Base-by-base conservation (phyloP, 176 grass and related monocot genomes). In the Poa pratensis region DNA sequence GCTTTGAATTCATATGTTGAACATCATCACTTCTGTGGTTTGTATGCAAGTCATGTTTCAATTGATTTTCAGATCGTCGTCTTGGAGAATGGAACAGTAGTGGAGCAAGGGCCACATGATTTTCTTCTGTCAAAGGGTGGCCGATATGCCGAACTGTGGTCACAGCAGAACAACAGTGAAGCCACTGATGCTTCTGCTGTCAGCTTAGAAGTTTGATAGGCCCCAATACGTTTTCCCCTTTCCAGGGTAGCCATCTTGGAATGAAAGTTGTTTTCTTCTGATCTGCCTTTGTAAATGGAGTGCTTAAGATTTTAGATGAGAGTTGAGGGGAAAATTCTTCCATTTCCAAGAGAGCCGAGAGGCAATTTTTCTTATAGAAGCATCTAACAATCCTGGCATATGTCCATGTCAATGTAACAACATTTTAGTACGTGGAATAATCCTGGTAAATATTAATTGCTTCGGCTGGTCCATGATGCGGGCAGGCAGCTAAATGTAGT, bases 31-130 rank as follows among this genome's bases (percentile, higher is more conserved):
- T 12, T 50, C 43, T 23, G 24, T 68, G 20, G 55, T 75, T 67
- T 10, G 52, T 65, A 46, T 46, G 37, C 34, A 73, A 80, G 15
- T 42, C 26, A 6, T 75, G 12, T 80, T 84, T 80, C 15, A 60
- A 86, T 62, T 57, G 81, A 78, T 84, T 94, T 88, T 92, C 90
- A 99, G 91, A 99, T 99, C 54, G 80, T 99, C 63, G 96, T 96
- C 54, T 85, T 99, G 84, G 96, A 96, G 92, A 96, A 91, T 82
- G 96, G 91, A 45, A 90, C 89, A 70, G 93, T 99, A 39, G 80
- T 89, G 42, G 89, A 99, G 77, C 93, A 96, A 66, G 96, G 96
- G 42, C 90, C 96, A 12, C 93, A 99, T 81, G 96, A 99, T 34
- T 49, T 89, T 90, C 88, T 96, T 64, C 78, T 94, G 79, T 90